A percentile compares a stretch with the other conserved stretches of the same genome.
These are phyloP conservation scores for Gracilaria domingensis DNA, from an alignment of 23 red algal genomes.

Conservation along the genomic window DNA sequence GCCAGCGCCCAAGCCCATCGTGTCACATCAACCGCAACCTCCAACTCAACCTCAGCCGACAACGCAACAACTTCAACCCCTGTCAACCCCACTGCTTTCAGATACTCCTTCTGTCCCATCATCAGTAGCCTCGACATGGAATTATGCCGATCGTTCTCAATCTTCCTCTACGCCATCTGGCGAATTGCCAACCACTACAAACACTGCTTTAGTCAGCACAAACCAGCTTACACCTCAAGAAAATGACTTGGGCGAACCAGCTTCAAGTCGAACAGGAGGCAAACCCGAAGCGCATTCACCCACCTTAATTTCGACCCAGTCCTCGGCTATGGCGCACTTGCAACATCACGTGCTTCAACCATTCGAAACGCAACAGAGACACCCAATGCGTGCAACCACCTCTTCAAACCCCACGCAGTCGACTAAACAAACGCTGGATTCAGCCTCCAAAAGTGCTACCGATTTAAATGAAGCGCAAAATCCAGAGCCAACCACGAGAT, in stretches of 20 bases:
- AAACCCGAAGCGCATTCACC: background rate
- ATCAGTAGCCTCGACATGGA: constrained; percentile 34
- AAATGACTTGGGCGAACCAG: background rate
- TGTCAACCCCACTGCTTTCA: constrained; percentile 9
- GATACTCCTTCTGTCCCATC: constrained; percentile 23
- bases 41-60: constrained; percentile 23
- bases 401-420: background rate
- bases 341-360: background rate
- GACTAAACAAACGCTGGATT: constrained; percentile 1
- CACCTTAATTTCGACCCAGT: constrained; percentile 3
- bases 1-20: background rate
- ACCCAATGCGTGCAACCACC: background rate
- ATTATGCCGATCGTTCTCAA: constrained; percentile 6
- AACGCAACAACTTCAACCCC: constrained; percentile 9
- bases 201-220: background rate
- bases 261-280: background rate
- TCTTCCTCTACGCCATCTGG: background rate
- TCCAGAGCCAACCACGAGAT: background rate
- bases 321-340: background rate
- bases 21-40: background rate
- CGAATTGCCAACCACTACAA: constrained; percentile 5
- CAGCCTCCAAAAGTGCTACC: background rate
- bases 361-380: background rate
- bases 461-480: background rate
- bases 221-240: background rate